phyloP scores from a whole-genome alignment of 1,284 basidiomycete species.

The Bondarzewia mesenterica region DNA sequence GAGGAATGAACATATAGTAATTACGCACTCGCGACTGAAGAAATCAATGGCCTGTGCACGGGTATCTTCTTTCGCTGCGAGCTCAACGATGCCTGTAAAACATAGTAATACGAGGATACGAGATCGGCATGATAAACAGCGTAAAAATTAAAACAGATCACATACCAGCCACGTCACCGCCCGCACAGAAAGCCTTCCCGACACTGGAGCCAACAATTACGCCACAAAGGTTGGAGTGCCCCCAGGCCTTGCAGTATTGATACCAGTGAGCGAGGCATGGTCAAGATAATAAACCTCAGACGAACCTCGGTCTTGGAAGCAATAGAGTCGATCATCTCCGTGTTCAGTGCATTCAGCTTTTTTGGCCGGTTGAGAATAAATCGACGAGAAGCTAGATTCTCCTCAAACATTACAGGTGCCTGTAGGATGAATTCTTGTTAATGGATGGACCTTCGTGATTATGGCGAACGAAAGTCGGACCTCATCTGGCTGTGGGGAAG shows the following conservation, averaged over 20 bases:
- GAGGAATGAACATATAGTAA: slow-evolving; percentile 2
- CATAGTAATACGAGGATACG: background rate
- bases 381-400: slow-evolving; percentile 52
- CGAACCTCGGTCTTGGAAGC: slow-evolving; percentile 68
- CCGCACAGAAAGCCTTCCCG: slow-evolving; percentile 87
- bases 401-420: slow-evolving; percentile 65
- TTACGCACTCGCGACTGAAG: slow-evolving; percentile 81
- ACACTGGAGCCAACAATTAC: slow-evolving; percentile 74
- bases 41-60: slow-evolving; percentile 67
- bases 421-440: slow-evolving; percentile 16
- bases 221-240: slow-evolving; percentile 62
- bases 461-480: background rate
- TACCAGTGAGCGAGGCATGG: background rate
- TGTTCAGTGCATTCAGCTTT: slow-evolving; percentile 85
- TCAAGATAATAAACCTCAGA: slow-evolving; percentile 4
- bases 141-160: slow-evolving; percentile 14
- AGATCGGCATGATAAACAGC: too few relatives aligned
- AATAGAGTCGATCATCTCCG: slow-evolving; percentile 75
- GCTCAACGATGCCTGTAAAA: slow-evolving; percentile 43
- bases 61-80: slow-evolving; percentile 41
- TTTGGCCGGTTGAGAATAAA: slow-evolving; percentile 77
- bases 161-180: slow-evolving; percentile 87
- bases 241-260: slow-evolving; percentile 36
- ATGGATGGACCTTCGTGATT: background rate
- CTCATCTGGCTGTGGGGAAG: background rate